Conservation (phyloP, 2,329 filamentous ascomycete species). For the Pseudodiploospora longispora region DNA sequence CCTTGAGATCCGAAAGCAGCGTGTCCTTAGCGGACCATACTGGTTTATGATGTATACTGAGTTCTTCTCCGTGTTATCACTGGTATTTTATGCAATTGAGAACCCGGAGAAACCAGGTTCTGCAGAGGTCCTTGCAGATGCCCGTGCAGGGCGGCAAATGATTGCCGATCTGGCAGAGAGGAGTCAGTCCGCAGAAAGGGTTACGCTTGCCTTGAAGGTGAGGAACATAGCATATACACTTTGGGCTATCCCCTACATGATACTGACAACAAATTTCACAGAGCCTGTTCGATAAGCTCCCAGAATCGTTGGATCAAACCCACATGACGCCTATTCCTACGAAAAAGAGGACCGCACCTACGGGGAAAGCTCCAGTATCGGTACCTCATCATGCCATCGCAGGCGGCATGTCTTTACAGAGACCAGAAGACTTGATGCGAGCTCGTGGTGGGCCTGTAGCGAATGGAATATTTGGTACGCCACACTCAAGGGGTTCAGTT, state of each 20-base stretch:
- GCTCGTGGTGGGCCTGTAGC: conserved; percentile 17
- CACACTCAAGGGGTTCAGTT: conserved; percentile 21
- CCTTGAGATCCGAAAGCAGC: conserved; percentile 66
- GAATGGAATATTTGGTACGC: conserved; percentile 14
- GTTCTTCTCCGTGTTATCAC: conserved; percentile 71
- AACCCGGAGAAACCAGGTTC: conserved; percentile 69
- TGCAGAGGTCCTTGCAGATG: conserved; percentile 77
- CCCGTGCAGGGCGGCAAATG: conserved; percentile 74
- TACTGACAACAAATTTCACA: conserved; percentile 23
- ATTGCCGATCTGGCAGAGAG: conserved; percentile 70
- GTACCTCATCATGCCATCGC: conserved; percentile 21
- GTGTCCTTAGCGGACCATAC: conserved; percentile 70
- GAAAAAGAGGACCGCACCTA: conserved; percentile 50
- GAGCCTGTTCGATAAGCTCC: conserved; percentile 77
- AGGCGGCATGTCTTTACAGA: conserved; percentile 23
- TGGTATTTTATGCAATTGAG: conserved; percentile 73
- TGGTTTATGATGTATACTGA: conserved; percentile 84
- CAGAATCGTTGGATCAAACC: conserved; percentile 56
- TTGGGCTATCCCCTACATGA: too few species aligned
- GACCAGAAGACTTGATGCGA: conserved; percentile 27
- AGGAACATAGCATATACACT: conserved; percentile 19
- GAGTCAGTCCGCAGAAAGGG: conserved; percentile 83
- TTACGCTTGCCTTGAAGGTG: conserved; percentile 70
- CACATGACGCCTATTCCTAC: conserved; percentile 31
- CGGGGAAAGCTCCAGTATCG: conserved; percentile 16